phyloP scores from a whole-genome alignment of 2,329 filamentous ascomycete species.

The Fusarium mangiferae region DNA sequence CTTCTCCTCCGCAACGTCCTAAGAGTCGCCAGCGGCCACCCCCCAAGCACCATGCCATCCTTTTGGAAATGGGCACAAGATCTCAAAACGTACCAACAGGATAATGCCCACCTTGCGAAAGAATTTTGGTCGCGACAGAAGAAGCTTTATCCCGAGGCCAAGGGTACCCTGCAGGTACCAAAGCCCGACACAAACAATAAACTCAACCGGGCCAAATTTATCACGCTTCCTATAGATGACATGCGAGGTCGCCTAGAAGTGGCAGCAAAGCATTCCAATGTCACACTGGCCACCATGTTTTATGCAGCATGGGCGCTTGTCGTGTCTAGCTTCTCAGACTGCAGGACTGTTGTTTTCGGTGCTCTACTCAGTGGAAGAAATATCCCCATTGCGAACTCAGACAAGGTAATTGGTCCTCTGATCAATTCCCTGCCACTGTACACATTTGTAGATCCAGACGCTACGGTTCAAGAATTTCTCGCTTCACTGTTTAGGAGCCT shows the following conservation, averaged over 20 bases:
- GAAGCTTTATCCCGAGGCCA: neutral
- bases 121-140: neutral
- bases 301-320: neutral
- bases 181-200: neutral
- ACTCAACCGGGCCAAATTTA: neutral
- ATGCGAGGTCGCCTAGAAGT: neutral
- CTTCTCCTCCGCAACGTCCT: neutral
- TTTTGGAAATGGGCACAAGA: neutral
- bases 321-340: neutral
- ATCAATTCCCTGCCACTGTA: neutral
- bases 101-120: neutral
- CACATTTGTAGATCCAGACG: neutral
- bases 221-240: neutral
- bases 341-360: neutral
- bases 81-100: neutral
- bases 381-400: neutral
- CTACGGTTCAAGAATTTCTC: neutral
- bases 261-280: neutral
- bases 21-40: neutral
- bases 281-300: neutral
- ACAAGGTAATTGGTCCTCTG: neutral
- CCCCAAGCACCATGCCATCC: neutral
- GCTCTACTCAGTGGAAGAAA: neutral
- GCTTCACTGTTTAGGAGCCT: neutral
- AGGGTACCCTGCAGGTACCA: neutral